Evolutionary conservation across 139 green algal genomes (phyloP), one percentile per base, ranked within the genome.

Genomic region (Ettlia oleoabundans): DNA sequence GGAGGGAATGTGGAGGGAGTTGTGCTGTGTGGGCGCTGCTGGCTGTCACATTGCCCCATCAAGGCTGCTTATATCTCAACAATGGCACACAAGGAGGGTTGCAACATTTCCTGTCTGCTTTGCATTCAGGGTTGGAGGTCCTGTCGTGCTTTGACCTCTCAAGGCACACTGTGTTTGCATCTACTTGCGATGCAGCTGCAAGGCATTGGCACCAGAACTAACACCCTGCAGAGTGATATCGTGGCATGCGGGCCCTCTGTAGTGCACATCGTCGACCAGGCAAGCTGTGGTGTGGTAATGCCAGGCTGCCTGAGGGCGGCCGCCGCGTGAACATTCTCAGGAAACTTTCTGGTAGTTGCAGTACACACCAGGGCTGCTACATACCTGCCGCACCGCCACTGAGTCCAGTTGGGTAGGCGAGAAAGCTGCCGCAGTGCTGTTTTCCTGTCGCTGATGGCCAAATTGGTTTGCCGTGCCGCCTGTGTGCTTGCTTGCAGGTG

Each of bases 261-360:
- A 21, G 61, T 89, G 18, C 85, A 89, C 47, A 47, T 89, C 35
- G 30, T 88, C 2, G 82, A 89, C 69, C 58, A 80, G 73, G 73
- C 52, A 64, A 65, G 71, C 51, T 21, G 32, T n/a, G n/a, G n/a
- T n/a, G n/a, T n/a, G n/a, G n/a, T n/a, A n/a, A n/a, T n/a, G n/a
- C n/a, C n/a, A n/a, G n/a, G n/a, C n/a, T n/a, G n/a, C n/a, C n/a
- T n/a, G n/a, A n/a, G n/a, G n/a, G n/a, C n/a, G n/a, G n/a, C n/a
- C n/a, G n/a, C n/a, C n/a, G n/a, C n/a, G n/a, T n/a, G n/a, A n/a
- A n/a, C n/a, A n/a, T n/a, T n/a, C n/a, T n/a, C n/a, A n/a, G n/a
- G n/a, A n/a, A n/a, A n/a, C n/a, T n/a, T n/a, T n/a, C n/a, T n/a
- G n/a, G n/a, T n/a, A n/a, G n/a, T n/a, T n/a, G n/a, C n/a, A n/a